phyloP scores from a whole-genome alignment of 805 yeast species.

The Candida schatavii region DNA sequence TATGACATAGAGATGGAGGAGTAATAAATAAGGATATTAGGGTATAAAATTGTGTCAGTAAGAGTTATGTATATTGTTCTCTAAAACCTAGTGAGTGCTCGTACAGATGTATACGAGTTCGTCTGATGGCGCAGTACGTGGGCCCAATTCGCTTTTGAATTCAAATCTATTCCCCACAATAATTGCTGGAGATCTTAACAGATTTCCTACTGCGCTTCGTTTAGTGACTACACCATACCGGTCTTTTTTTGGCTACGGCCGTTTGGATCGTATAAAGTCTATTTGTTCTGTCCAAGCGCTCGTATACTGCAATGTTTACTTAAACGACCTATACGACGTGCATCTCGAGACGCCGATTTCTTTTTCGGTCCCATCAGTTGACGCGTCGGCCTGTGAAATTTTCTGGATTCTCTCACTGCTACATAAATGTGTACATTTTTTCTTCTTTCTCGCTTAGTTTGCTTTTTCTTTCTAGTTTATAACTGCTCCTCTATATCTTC shows the following conservation, averaged over 20 bases:
- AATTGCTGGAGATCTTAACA: too few relatives aligned
- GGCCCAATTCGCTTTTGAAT: too few relatives aligned
- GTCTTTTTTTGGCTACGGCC: too few relatives aligned
- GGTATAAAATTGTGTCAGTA: too few relatives aligned
- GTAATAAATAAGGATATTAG: too few relatives aligned
- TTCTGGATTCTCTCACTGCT: not conserved
- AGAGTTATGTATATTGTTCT: too few relatives aligned
- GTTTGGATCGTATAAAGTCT: not conserved
- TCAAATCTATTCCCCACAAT: too few relatives aligned
- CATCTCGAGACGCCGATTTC: not conserved
- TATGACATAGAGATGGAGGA: constrained; percentile 31
- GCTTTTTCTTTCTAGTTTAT: not conserved
- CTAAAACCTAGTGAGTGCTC: too few relatives aligned
- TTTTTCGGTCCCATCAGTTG: not conserved
- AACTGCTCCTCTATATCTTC: not conserved
- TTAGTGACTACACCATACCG: too few relatives aligned
- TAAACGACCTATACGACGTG: constrained; percentile 6
- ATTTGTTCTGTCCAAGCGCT: constrained; percentile 1
- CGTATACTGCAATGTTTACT: not conserved
- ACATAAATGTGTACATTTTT: not conserved
- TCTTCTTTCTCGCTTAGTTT: not conserved
- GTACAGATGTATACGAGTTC: too few relatives aligned
- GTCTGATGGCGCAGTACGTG: too few relatives aligned
- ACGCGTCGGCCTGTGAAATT: constrained; percentile 3
- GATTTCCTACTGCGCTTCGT: too few relatives aligned